Evolutionary conservation across 441 rosid genomes (phyloP), one percentile per base, ranked within the genome.

Genomic region (Biscutella auriculata): DNA sequence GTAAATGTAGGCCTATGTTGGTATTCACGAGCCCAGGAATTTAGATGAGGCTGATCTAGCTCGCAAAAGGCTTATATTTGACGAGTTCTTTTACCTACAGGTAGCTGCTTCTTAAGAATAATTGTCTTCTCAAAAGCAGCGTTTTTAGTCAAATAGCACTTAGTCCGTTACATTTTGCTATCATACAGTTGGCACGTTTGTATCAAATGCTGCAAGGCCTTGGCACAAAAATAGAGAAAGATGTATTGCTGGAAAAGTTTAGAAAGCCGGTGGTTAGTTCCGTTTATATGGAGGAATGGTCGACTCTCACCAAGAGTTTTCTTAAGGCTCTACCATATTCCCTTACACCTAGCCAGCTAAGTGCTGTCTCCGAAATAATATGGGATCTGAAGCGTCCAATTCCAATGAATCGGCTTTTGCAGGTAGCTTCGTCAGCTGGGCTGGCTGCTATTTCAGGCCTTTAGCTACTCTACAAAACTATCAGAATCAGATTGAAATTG

Each of bases 1-100:
- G 63, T 59, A 47, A 53, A 63, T 78, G 67, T 67, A 93, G 96
- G 97, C 97, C 28, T 93, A 87, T 61, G 42, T 59, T 58, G 87
- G 89, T 59, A 89, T 93, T 68, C 99, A 93, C 72, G 84, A 76
- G 69, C 99, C 99, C 15, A 85, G 79, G 75, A 83, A 62, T 72
- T 69, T 76, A 56, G 85, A 73, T 29, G 96, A 93, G 70, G 95
- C 97, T 58, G 95, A 89, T 77, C 77, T 77, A 73, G 95, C 99
- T 81, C 96, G 95, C 68, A 93, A 84, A 77, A 83, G 99, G 67
- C 79, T 89, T 60, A 81, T 89, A 69, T 93, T 89, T 57, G 97
- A 89, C 34, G 99, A 89, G 66, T 93, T 93, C 74, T 87, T 93
- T 79, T 89, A 89, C 69, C 73, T 93, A 56, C 99, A 89, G 97